A percentile compares a stretch with the other conserved stretches of the same genome.
phyloP scores from a whole-genome alignment of 2,329 filamentous ascomycete species.

The Claviceps purpurea region DNA sequence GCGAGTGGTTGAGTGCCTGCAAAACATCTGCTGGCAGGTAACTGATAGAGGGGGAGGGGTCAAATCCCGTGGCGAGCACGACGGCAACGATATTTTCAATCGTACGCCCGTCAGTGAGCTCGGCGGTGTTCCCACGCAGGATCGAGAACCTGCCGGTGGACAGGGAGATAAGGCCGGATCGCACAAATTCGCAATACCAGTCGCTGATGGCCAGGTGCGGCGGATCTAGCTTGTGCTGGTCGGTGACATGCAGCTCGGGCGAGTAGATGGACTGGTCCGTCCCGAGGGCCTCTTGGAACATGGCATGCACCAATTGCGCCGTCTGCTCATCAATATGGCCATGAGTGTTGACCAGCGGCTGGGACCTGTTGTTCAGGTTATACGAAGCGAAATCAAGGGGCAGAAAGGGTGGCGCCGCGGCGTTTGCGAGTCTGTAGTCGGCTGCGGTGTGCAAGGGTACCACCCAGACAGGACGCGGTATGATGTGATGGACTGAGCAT shows the following conservation, averaged over 20 bases:
- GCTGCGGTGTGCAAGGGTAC: conserved; percentile 46
- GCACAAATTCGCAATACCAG: conserved; percentile 60
- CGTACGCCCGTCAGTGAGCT: conserved; percentile 14
- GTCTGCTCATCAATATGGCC: conserved; percentile 49
- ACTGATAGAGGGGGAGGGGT: conserved; percentile 46
- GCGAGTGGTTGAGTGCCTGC: conserved; percentile 42
- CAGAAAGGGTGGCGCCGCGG: conserved; percentile 46
- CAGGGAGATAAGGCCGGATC: conserved; percentile 44
- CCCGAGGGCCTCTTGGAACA: conserved; percentile 34
- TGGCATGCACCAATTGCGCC: conserved; percentile 39
- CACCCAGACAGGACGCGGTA: conserved; percentile 58
- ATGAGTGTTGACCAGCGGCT: conserved; percentile 46
- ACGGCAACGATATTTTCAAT: conserved; percentile 51
- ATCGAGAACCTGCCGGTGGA: conserved; percentile 31
- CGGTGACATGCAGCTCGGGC: conserved; percentile 24
- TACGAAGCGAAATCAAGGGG: conserved; percentile 63
- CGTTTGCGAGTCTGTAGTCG: conserved; percentile 25
- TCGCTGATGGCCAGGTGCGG: conserved; percentile 58
- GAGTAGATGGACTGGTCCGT: conserved; percentile 41
- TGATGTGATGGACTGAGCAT: conserved; percentile 53
- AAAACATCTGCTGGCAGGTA: conserved; percentile 48
- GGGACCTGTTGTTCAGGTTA: conserved; percentile 50
- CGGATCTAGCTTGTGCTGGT: conserved; percentile 32
- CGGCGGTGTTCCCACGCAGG: conserved; percentile 23
- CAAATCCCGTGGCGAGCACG: conserved; percentile 65